Base-by-base conservation (phyloP, 495 filamentous ascomycete species). In the Aspergillus sclerotiicarbonarius region DNA sequence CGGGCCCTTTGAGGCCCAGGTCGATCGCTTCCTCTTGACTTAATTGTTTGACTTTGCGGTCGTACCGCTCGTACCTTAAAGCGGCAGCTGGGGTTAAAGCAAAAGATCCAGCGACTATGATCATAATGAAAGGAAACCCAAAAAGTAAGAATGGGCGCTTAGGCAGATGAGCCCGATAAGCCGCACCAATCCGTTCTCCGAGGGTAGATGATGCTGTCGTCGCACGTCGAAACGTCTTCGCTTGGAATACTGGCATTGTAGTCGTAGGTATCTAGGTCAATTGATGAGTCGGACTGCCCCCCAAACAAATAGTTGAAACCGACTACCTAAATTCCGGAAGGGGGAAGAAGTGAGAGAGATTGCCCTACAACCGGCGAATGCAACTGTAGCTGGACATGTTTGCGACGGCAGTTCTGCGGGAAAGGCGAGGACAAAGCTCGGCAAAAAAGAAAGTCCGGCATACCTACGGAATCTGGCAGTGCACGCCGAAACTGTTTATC, bases 41-140 rank as follows among this genome's bases (percentile, higher is more conserved):
- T 70, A 98, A 62, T 70, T 89, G 86, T 67, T 88, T 81, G 37
- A 94, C 87, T 74, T 90, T 92, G 58, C 89, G 80, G 68, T 99
- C 95, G 64, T 97, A 85, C 35, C 87, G 83, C 75, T 98, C 94
- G 73, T 97, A 99, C 39, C 95, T 82, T 31, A 99, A 75, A 6
- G 94, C 95, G 6, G 94, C 90, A 2, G 92, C 94, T 2, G 95
- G 94, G 0, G 93, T 96, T 13, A 99, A 81, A 59, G 92, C 88
- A 73, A 99, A 99, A 8, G 90, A 95, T 0, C 90, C 94, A 4
- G 87, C 92, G n/a, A 99, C 86, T 63, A 99, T 96, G 35, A 93
- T 86, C 44, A 81, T 75, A 65, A 98, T 82, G 75, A 99, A 99
- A 13, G 94, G 94, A n/a, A 98, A 78, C 6, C 94, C 94, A 71